A percentile compares a stretch with the other conserved stretches of the same genome.
Conservation (phyloP, 192 early-diverging fungal genomes). For the Entomortierella lignicola region DNA sequence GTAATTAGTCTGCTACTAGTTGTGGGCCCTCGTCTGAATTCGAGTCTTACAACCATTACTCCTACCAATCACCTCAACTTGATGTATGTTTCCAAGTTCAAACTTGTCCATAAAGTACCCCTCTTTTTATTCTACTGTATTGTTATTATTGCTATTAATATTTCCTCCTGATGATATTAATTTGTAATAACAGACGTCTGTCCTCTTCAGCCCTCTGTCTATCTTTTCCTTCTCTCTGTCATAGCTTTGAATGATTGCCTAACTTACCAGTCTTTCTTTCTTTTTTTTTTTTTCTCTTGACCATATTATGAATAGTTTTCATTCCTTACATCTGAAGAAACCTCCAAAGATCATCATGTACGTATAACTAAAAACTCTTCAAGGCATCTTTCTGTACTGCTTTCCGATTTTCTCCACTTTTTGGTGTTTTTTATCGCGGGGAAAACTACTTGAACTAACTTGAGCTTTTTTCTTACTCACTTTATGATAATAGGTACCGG, state of each 20-base stretch:
- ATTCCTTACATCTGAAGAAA: constrained; percentile 26
- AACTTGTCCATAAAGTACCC: neutral
- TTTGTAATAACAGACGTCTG: neutral
- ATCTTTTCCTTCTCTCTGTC: too few species aligned
- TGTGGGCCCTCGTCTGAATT: constrained; percentile 41
- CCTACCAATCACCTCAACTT: constrained; percentile 33
- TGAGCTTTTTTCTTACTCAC: neutral
- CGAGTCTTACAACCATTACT: constrained; percentile 35
- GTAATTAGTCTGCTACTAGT: constrained; percentile 22
- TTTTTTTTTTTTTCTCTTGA: neutral
- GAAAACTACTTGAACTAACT: neutral
- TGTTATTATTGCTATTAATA: neutral
- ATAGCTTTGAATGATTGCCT: neutral
- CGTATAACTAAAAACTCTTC: neutral
- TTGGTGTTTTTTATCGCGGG: neutral
- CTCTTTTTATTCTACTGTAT: too few species aligned
- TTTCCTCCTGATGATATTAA: neutral
- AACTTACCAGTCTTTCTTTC: neutral
- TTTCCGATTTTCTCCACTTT: constrained; percentile 10
- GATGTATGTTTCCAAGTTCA: constrained; percentile 16
- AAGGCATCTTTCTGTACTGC: neutral
- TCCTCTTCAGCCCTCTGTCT: neutral
- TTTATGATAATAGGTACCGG: constrained; percentile 22
- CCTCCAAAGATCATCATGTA: constrained; percentile 20
- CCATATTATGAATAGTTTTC: constrained; percentile 10